These are phyloP conservation scores for Euphorbia schlechtendalii DNA, from an alignment of 441 rosid genomes.

Conservation along the genomic window DNA sequence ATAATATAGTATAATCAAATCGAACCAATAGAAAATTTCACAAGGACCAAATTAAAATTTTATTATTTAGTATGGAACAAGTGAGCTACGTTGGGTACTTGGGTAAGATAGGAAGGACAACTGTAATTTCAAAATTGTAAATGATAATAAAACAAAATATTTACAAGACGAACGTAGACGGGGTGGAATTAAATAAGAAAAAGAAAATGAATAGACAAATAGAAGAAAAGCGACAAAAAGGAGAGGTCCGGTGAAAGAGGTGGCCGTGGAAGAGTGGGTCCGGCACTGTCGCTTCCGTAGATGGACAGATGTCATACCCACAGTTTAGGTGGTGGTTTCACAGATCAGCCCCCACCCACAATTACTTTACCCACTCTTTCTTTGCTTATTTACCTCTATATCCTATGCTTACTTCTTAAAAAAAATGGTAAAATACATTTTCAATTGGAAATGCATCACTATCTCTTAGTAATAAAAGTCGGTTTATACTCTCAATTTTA, in stretches of 20 bases:
- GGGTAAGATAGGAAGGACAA: no score
- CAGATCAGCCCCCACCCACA: constrained; percentile 10
- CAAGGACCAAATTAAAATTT: no score
- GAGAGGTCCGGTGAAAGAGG: constrained; percentile 17
- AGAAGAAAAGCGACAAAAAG: constrained; percentile 31
- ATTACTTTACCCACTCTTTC: constrained; percentile 10
- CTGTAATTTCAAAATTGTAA: background rate
- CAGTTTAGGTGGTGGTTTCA: constrained; percentile 6
- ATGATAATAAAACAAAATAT: background rate
- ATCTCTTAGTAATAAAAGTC: no score
- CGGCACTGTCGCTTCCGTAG: constrained; percentile 36
- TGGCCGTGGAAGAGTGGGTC: constrained; percentile 29
- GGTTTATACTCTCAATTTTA: no score
- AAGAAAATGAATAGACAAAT: background rate
- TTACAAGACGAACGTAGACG: background rate
- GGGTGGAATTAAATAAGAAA: background rate
- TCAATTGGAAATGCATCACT: no score
- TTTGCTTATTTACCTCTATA: background rate
- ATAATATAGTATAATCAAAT: no score
- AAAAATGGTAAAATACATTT: no score
- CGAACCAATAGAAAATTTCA: no score
- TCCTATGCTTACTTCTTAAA: background rate
- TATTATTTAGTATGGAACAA: no score
- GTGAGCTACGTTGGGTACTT: no score
- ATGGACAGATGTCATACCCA: constrained; percentile 33